These are phyloP conservation scores for Malassezia nana DNA, from an alignment of 1,284 basidiomycete genomes.

Conservation along the genomic window DNA sequence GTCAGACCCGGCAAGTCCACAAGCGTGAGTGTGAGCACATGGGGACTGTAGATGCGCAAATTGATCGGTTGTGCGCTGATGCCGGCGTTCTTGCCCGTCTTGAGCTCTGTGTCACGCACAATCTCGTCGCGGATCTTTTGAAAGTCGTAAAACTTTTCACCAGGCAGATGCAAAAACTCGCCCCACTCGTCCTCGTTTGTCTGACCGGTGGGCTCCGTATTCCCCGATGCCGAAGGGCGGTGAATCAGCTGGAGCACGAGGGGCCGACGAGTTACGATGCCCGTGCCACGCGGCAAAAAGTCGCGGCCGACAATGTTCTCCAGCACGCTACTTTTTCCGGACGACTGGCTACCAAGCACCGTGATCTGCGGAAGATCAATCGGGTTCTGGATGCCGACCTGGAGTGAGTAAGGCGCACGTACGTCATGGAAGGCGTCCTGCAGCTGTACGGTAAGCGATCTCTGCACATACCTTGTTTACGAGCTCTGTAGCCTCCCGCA, in stretches of 20 bases:
- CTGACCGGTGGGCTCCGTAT: conserved; percentile 49
- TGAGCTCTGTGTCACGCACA: conserved; percentile 87
- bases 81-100: conserved; percentile 86
- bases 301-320: conserved; percentile 86
- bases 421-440: conserved; percentile 35
- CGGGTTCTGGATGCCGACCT: conserved; percentile 42
- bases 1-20: conserved; percentile 95
- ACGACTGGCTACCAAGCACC: conserved; percentile 49
- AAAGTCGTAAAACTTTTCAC: conserved; percentile 96
- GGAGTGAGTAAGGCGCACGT: conserved; percentile 4
- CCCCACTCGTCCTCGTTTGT: conserved; percentile 92
- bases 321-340: conserved; percentile 52
- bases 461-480: conserved; percentile 21
- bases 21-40: conserved; percentile 88
- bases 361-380: conserved; percentile 56
- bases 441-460: conserved; percentile 18
- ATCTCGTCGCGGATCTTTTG: conserved; percentile 93
- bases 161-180: conserved; percentile 80
- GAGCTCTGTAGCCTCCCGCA: conserved; percentile 11
- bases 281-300: conserved; percentile 83
- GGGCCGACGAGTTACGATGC: conserved; percentile 91
- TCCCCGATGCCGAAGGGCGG: conserved; percentile 52
- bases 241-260: conserved; percentile 90
- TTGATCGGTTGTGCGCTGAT: conserved; percentile 88
- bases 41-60: conserved; percentile 87